phyloP scores from a whole-genome alignment of 1,139 yeast genomes.

The Suhomyces ambrosiae region DNA sequence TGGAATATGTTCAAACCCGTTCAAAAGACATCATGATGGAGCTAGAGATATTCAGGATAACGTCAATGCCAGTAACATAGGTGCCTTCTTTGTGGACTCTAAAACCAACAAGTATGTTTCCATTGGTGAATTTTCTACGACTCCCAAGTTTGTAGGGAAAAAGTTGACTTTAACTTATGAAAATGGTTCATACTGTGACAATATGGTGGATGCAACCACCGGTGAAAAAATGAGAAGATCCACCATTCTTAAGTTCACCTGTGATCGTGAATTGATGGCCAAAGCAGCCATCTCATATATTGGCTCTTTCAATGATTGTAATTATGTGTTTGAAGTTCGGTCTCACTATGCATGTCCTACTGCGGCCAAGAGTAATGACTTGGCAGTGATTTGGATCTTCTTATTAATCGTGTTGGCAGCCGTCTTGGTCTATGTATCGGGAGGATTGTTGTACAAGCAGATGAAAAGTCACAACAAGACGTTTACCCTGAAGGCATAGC shows the following conservation, averaged over 20 bases:
- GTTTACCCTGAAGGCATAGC: slow-evolving; percentile 8
- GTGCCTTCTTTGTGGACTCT: slow-evolving; percentile 66
- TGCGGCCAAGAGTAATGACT: slow-evolving; percentile 57
- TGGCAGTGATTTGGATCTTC: slow-evolving; percentile 63
- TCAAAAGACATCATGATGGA: slow-evolving; percentile 39
- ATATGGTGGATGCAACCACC: slow-evolving; percentile 29
- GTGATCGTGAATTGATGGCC: slow-evolving; percentile 72
- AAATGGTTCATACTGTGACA: slow-evolving; percentile 69
- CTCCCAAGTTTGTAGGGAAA: slow-evolving; percentile 70
- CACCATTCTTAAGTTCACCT: slow-evolving; percentile 70
- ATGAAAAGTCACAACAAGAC: slow-evolving; percentile 13
- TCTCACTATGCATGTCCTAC: slow-evolving; percentile 91
- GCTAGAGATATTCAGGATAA: slow-evolving; percentile 34
- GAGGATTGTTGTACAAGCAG: slow-evolving; percentile 51
- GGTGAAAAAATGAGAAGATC: slow-evolving; percentile 57
- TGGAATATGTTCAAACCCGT: slow-evolving; percentile 74
- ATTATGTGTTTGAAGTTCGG: slow-evolving; percentile 81
- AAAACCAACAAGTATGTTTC: slow-evolving; percentile 55
- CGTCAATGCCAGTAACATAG: slow-evolving; percentile 54
- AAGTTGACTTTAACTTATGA: slow-evolving; percentile 70
- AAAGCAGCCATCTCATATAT: slow-evolving; percentile 71
- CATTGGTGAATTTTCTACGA: slow-evolving; percentile 62
- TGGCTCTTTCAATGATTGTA: slow-evolving; percentile 74
- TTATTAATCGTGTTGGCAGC: slow-evolving; percentile 56
- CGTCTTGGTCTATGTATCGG: slow-evolving; percentile 55